Evolutionary conservation across 305 asterid species (phyloP).

Genomic region (Fraxinus ornus): DNA sequence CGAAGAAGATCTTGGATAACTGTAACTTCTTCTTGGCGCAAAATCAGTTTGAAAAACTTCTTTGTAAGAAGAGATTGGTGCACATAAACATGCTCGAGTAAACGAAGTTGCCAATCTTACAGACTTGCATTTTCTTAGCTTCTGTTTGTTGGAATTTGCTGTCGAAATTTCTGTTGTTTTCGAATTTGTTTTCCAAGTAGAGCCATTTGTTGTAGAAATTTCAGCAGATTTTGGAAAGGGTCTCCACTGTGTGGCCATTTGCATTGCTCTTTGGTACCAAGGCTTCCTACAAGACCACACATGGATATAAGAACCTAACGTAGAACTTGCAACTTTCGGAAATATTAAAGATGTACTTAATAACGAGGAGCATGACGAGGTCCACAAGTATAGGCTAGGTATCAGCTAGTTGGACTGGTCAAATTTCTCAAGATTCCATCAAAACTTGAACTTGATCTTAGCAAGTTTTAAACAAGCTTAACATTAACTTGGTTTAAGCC

Average conservation of each 20-base stretch:
- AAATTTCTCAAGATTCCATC: too few species aligned
- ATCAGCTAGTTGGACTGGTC: too few species aligned
- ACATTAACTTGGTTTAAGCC: too few species aligned
- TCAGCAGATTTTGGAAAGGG: slow-evolving; percentile 43
- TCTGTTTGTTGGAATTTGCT: slow-evolving; percentile 32
- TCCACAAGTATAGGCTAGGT: too few species aligned
- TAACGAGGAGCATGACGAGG: too few species aligned
- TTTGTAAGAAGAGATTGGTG: slow-evolving; percentile 74
- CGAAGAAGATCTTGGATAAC: slow-evolving; percentile 58
- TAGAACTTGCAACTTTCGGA: too few species aligned
- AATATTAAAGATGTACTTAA: too few species aligned
- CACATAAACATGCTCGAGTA: slow-evolving; percentile 74
- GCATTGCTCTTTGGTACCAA: slow-evolving; percentile 86
- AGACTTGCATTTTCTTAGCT: slow-evolving; percentile 73
- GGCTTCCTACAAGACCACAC: slow-evolving; percentile 56
- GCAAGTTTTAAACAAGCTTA: too few species aligned
- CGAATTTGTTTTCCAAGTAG: slow-evolving; percentile 54
- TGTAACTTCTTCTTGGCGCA: slow-evolving; percentile 75
- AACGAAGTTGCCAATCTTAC: slow-evolving; percentile 66
- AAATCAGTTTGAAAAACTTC: slow-evolving; percentile 68
- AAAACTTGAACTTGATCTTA: too few species aligned
- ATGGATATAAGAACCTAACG: background rate
- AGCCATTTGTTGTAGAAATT: slow-evolving; percentile 40
- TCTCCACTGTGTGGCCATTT: slow-evolving; percentile 73
- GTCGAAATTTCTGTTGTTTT: slow-evolving; percentile 37